Evolutionary conservation across 2,329 filamentous ascomycete genomes (phyloP), one percentile per base, ranked within the genome.

Genomic region (Nemania abortiva): DNA sequence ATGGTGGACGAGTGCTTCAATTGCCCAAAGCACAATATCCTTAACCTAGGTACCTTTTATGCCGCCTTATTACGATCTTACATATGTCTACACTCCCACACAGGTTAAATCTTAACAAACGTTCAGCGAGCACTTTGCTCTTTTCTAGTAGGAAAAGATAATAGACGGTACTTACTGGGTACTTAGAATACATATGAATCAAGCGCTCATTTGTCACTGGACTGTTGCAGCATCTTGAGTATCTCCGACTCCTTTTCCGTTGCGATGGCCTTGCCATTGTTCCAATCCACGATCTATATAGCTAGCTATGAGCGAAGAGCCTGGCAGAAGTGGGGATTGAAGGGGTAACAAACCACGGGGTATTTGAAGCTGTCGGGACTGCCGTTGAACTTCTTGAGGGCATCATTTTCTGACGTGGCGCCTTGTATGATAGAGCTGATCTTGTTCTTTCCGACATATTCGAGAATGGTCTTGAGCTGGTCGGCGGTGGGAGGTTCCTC

Each of bases 161-260:
- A 2, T 9, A 9, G 47, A 20, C 27, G 9, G 10, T 18, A 65
- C 65, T 59, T 42, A 65, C 65, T 54, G 20, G 18, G 34, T 29
- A 45, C 15, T 27, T 52, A 18, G 22, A 68, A 18, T 58, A 37
- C 9, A 24, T 42, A 34, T 6, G 6, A 6, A 15, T 15, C 42
- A 34, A 56, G n/a, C n/a, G 13, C 10, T 59, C 63, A 72, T 73
- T 78, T 73, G 49, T 62, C 79, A 69, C 83, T 83, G 63, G 89
- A 79, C 66, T 88, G 84, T 67, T 89, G 88, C 61, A 98, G 81
- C 81, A 97, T 86, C 82, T 92, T 94, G 78, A 97, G 82, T 70
- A 98, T 98, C 83, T 95, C 92, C 18, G 94, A 97, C 83, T 97
- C 91, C 72, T 92, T 90, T 59, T 92, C 93, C 22, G 93, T 93